phyloP scores from a whole-genome alignment of 2,329 filamentous ascomycete genomes.

The Talaromyces sp. region DNA sequence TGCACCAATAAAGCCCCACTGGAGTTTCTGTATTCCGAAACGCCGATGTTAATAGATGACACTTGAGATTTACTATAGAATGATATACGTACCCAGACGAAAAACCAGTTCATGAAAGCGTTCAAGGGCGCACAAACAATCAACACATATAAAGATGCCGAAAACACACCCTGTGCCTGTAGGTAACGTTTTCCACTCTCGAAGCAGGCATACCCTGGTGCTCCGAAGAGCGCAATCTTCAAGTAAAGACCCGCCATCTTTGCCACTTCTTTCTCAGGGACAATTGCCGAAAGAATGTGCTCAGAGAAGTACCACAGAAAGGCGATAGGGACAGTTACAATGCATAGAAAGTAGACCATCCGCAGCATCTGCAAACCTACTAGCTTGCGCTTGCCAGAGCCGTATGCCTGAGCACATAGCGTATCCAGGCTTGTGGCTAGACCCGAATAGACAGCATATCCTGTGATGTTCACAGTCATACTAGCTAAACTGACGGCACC shows the following conservation, averaged over 20 bases:
- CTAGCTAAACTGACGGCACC: constrained; percentile 69
- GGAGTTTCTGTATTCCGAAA: constrained; percentile 45
- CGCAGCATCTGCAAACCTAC: constrained; percentile 82
- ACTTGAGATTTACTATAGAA: background rate
- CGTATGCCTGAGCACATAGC: constrained; percentile 90
- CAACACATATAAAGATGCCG: constrained; percentile 79
- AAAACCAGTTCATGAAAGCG: constrained; percentile 75
- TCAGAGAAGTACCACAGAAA: constrained; percentile 72
- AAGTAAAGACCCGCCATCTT: constrained; percentile 73
- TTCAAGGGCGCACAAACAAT: constrained; percentile 82
- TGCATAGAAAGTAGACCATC: constrained; percentile 77
- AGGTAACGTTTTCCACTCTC: constrained; percentile 83
- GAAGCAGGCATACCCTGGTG: constrained; percentile 75
- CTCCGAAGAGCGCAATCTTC: constrained; percentile 68
- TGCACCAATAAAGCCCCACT: constrained; percentile 74
- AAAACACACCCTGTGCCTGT: constrained; percentile 86
- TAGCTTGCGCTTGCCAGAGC: constrained; percentile 83
- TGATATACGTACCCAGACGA: constrained; percentile 66
- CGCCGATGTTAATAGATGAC: background rate
- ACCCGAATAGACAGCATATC: constrained; percentile 78
- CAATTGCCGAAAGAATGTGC: constrained; percentile 64
- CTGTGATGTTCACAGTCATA: constrained; percentile 80
- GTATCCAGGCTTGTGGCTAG: constrained; percentile 89
- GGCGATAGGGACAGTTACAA: constrained; percentile 71
- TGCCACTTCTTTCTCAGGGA: constrained; percentile 73